Conservation (phyloP, 352 stramenopile genomes). For the Globisporangium irregulare region DNA sequence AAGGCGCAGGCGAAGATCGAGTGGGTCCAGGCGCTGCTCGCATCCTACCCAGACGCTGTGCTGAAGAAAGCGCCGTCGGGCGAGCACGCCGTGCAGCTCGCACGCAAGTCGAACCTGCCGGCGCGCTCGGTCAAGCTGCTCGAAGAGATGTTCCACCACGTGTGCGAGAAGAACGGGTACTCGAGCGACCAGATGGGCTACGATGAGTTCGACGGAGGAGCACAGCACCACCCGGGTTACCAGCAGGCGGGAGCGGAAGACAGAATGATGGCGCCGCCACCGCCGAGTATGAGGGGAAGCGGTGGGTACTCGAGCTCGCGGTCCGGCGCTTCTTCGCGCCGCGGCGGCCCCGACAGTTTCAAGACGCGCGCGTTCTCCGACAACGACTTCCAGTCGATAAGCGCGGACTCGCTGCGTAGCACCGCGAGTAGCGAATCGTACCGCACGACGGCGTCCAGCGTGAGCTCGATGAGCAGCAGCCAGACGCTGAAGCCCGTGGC, state of each 20-base stretch:
- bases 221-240: not conserved
- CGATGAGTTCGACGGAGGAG: slow-evolving; percentile 22
- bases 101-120: slow-evolving; percentile 52
- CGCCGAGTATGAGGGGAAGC: slow-evolving; percentile 3
- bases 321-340: not conserved
- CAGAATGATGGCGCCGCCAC: not conserved
- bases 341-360: slow-evolving; percentile 22
- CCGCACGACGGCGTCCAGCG: slow-evolving; percentile 27
- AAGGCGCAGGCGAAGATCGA: slow-evolving; percentile 85
- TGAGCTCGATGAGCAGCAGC: slow-evolving; percentile 10
- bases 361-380: slow-evolving; percentile 67
- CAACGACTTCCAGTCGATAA: slow-evolving; percentile 44
- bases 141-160: slow-evolving; percentile 87
- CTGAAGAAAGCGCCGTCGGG: slow-evolving; percentile 69
- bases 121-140: slow-evolving; percentile 67
- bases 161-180: slow-evolving; percentile 66
- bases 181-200: slow-evolving; percentile 51
- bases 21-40: slow-evolving; percentile 81
- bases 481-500: slow-evolving; percentile 11
- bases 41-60: slow-evolving; percentile 78
- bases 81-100: slow-evolving; percentile 76
- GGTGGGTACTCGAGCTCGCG: slow-evolving; percentile 11
- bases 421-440: slow-evolving; percentile 12
- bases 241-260: slow-evolving; percentile 1
- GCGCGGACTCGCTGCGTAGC: slow-evolving; percentile 4